Conservation (phyloP, 768 basidiomycete species). For the Imleria badia region DNA sequence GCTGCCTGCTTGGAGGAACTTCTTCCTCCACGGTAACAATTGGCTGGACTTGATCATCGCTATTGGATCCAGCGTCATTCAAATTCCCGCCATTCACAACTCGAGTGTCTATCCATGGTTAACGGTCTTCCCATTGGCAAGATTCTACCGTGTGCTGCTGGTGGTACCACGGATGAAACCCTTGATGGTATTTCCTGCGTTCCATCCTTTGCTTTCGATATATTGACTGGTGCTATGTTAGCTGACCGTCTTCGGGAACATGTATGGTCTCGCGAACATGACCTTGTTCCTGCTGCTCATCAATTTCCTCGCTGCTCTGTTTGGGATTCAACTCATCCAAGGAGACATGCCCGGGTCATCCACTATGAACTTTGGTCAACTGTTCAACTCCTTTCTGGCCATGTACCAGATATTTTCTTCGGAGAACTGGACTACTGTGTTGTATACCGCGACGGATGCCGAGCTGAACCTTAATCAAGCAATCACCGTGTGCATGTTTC, state of each 20-base stretch:
- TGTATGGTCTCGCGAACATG: constrained; percentile 91
- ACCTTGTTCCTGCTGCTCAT: constrained; percentile 85
- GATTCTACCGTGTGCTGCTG: constrained; percentile 92
- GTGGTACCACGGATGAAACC: constrained; percentile 89
- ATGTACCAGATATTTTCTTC: constrained; percentile 90
- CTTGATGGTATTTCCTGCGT: constrained; percentile 53
- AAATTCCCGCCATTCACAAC: constrained; percentile 72
- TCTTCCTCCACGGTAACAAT: constrained; percentile 62
- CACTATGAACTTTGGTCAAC: constrained; percentile 73
- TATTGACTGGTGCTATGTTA: constrained; percentile 28
- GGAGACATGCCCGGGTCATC: constrained; percentile 63
- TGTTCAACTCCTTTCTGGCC: constrained; percentile 82
- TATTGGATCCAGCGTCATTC: constrained; percentile 71
- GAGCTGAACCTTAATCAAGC: constrained; percentile 68
- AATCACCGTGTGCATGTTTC: constrained; percentile 65
- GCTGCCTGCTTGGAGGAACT: constrained; percentile 80
- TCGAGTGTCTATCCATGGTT: constrained; percentile 81
- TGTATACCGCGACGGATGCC: constrained; percentile 60
- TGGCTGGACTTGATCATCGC: constrained; percentile 77
- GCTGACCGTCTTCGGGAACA: constrained; percentile 88
- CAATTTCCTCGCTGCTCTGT: constrained; percentile 82
- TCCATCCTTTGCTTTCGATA: not conserved
- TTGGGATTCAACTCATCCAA: constrained; percentile 80
- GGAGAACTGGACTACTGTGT: constrained; percentile 87
- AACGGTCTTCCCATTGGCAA: constrained; percentile 77